These are phyloP conservation scores for Rhododendron griersonianum DNA, from an alignment of 148 eudicot species.

Conservation along the genomic window DNA sequence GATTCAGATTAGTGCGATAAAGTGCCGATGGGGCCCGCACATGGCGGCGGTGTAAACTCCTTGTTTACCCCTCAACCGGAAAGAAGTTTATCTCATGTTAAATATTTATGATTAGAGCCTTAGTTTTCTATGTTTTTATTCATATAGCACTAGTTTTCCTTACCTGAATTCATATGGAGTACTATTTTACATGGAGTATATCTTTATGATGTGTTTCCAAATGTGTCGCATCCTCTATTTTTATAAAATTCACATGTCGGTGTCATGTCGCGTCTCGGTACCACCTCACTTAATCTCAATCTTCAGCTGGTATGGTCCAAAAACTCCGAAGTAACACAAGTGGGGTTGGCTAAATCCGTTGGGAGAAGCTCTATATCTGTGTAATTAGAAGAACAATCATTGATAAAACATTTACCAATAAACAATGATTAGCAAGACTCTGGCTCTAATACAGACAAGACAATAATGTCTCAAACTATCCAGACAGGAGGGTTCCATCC, in stretches of 20 bases:
- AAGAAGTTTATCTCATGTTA: neutral
- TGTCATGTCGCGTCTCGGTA: neutral
- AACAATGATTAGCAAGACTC: neutral
- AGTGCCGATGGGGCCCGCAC: too few relatives aligned
- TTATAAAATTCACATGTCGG: neutral
- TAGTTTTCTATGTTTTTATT: neutral
- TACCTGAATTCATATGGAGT: too few relatives aligned
- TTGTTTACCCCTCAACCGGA: too few relatives aligned
- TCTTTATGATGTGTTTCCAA: neutral
- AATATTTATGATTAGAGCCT: neutral
- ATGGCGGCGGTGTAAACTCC: too few relatives aligned
- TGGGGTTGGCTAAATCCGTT: neutral
- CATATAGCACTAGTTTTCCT: too few relatives aligned
- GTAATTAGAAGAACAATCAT: too few relatives aligned
- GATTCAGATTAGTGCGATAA: too few relatives aligned
- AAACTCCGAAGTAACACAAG: neutral
- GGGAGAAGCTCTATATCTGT: too few relatives aligned
- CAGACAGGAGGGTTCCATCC: conserved; percentile 15
- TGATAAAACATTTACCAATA: too few relatives aligned
- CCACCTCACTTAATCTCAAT: neutral
- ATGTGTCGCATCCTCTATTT: neutral
- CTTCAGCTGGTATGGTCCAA: neutral
- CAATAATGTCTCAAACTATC: conserved; percentile 18
- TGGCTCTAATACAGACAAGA: conserved; percentile 18
- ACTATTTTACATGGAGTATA: too few relatives aligned